Conservation (phyloP, 2,329 filamentous ascomycete genomes). For the Trichoderma endophyticum region DNA sequence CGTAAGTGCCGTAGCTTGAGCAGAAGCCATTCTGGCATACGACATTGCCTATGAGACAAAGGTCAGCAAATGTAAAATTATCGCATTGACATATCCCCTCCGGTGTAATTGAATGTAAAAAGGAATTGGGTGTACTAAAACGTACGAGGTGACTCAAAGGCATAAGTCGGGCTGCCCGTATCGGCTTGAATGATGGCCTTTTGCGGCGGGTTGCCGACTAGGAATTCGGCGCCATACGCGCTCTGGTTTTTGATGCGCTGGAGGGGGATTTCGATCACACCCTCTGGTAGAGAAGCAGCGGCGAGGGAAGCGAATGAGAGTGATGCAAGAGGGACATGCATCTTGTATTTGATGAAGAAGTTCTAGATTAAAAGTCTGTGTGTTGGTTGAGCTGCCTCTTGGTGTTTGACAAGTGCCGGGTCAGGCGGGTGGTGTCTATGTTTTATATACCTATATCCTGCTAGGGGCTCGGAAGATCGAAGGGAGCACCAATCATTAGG, state of each 20-base stretch:
- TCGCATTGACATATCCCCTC: not conserved
- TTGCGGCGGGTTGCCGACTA: conserved; percentile 19
- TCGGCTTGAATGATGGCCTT: conserved; percentile 15
- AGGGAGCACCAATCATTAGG: not conserved
- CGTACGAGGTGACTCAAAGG: conserved; percentile 19
- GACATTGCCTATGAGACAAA: not conserved
- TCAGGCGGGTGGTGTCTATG: not conserved
- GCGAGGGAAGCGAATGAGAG: conserved; percentile 4
- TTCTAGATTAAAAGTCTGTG: not conserved
- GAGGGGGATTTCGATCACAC: conserved; percentile 17
- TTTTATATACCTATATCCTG: not conserved
- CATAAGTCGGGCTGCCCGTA: conserved; percentile 19
- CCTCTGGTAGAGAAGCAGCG: not conserved
- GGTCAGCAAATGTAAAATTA: not conserved
- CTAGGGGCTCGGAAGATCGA: not conserved
- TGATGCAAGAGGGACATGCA: not conserved
- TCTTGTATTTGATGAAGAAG: not conserved
- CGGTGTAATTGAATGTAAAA: not conserved
- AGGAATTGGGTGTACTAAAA: not conserved
- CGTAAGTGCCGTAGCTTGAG: conserved; percentile 14
- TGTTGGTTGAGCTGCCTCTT: not conserved
- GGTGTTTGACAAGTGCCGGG: not conserved
- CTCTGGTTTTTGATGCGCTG: conserved; percentile 19
- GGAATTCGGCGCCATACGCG: conserved; percentile 20
- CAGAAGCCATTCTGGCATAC: conserved; percentile 19